These are phyloP conservation scores for Mycena venus DNA, from an alignment of 768 basidiomycete genomes.

Conservation along the genomic window DNA sequence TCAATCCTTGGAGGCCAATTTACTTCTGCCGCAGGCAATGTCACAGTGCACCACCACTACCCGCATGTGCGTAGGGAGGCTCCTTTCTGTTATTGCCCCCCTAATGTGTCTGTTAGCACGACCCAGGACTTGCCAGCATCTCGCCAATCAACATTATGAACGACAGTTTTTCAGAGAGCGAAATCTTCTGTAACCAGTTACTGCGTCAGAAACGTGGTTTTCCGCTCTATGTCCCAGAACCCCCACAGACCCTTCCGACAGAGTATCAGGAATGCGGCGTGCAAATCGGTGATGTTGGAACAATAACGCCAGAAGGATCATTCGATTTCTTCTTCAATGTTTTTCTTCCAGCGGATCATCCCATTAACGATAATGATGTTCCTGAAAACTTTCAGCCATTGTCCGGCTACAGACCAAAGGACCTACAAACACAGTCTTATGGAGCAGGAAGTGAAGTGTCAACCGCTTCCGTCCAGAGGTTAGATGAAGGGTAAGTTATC, in stretches of 20 bases:
- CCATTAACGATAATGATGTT: neutral
- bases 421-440: neutral
- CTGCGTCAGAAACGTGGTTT: neutral
- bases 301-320: slow-evolving; percentile 3
- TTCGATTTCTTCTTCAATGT: neutral
- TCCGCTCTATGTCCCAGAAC: neutral
- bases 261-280: neutral
- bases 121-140: neutral
- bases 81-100: neutral
- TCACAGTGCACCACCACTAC: neutral
- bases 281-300: neutral
- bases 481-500: neutral
- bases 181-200: neutral
- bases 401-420: neutral
- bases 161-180: neutral
- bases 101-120: neutral
- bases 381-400: neutral
- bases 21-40: neutral
- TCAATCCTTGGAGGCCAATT: too few relatives aligned
- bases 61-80: neutral
- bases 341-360: too few relatives aligned
- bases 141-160: neutral
- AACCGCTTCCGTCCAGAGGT: neutral
- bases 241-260: neutral
- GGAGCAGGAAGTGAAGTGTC: neutral